phyloP scores from a whole-genome alignment of 257 asterid species.

The Ilex asprella region DNA sequence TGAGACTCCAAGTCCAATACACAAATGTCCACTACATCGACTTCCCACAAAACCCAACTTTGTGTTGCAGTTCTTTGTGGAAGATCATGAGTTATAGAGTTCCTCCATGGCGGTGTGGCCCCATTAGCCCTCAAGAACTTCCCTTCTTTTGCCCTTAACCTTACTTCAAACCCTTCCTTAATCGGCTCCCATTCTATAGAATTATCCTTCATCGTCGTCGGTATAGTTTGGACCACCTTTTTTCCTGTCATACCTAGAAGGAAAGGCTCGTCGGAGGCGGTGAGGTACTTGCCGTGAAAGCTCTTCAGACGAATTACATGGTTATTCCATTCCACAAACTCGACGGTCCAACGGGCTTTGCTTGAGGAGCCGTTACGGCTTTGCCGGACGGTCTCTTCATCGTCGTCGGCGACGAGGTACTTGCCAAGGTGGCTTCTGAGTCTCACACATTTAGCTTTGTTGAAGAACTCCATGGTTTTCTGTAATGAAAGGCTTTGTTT shows the following conservation, averaged over 20 bases:
- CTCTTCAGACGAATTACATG: constrained; percentile 52
- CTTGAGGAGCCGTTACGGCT: constrained; percentile 53
- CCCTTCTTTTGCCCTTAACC: constrained; percentile 40
- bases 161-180: constrained; percentile 41
- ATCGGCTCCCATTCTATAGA: constrained; percentile 62
- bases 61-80: constrained; percentile 56
- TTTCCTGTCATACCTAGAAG: constrained; percentile 58
- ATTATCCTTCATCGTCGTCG: constrained; percentile 9
- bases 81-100: constrained; percentile 56
- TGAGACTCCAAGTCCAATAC: constrained; percentile 15
- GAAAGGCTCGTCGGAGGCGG: constrained; percentile 48
- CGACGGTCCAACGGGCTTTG: constrained; percentile 64
- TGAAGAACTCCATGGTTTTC: constrained; percentile 43
- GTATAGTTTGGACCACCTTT: constrained; percentile 30
- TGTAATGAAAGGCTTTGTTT: constrained; percentile 3
- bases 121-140: constrained; percentile 57
- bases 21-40: constrained; percentile 38
- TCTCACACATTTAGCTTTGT: constrained; percentile 46
- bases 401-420: constrained; percentile 57
- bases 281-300: constrained; percentile 52
- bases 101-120: constrained; percentile 62
- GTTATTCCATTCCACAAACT: constrained; percentile 35
- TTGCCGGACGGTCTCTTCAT: constrained; percentile 50
- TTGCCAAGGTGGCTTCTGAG: constrained; percentile 60
- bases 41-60: constrained; percentile 70